Evolutionary conservation across 2,329 filamentous ascomycete species (phyloP).

Genomic region (Coleophoma crateriformis): DNA sequence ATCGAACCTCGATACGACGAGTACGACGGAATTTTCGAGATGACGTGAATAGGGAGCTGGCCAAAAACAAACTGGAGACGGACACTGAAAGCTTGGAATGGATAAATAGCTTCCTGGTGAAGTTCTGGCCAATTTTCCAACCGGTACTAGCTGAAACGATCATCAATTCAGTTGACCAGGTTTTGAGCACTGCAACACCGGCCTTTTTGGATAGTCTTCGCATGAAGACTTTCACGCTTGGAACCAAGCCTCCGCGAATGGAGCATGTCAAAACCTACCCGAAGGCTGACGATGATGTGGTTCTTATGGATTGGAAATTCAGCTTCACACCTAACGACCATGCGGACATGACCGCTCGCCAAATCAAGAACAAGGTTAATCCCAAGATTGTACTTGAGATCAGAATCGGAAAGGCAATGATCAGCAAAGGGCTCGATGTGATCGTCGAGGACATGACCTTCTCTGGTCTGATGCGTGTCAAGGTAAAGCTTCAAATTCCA

Average conservation of each 20-base stretch:
- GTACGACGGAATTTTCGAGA: constrained; percentile 95
- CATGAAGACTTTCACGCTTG: constrained; percentile 88
- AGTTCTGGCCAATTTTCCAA: constrained; percentile 99
- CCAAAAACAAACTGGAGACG: constrained; percentile 79
- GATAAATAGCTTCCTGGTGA: constrained; percentile 98
- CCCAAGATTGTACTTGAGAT: constrained; percentile 96
- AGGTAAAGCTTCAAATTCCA: constrained; percentile 93
- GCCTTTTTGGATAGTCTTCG: constrained; percentile 90
- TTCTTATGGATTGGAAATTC: constrained; percentile 99
- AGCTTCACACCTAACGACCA: constrained; percentile 97
- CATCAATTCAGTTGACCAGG: constrained; percentile 91
- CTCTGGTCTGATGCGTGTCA: constrained; percentile 90
- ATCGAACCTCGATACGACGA: constrained; percentile 87
- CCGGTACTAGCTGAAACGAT: constrained; percentile 89
- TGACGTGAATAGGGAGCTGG: constrained; percentile 84
- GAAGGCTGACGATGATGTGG: constrained; percentile 88
- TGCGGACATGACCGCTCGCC: constrained; percentile 82
- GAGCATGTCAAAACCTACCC: constrained; percentile 99
- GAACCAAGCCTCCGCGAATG: constrained; percentile 89
- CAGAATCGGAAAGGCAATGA: constrained; percentile 88
- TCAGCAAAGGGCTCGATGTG: constrained; percentile 94
- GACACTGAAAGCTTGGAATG: constrained; percentile 93
- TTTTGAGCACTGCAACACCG: constrained; percentile 86
- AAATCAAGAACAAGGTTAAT: constrained; percentile 93
- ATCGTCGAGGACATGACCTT: constrained; percentile 99